phyloP scores from a whole-genome alignment of 192 early-diverging fungal species.

The Coemansia sp. region DNA sequence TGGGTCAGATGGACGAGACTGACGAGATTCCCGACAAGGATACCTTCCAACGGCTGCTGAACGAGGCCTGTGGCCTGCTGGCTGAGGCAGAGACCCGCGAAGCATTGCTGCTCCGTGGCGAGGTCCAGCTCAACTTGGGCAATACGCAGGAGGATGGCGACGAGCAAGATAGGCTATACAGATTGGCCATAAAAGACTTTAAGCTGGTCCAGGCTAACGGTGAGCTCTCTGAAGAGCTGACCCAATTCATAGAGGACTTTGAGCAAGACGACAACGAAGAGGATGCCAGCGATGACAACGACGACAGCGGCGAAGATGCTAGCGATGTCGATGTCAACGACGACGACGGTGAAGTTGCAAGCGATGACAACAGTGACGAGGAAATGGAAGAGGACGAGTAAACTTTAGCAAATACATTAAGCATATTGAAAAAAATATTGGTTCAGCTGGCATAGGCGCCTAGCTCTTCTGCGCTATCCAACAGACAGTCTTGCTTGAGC shows the following conservation, averaged over 20 bases:
- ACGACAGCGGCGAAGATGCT: background rate
- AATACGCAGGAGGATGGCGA: slow-evolving; percentile 36
- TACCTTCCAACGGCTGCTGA: slow-evolving; percentile 18
- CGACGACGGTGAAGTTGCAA: background rate
- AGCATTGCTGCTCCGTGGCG: slow-evolving; percentile 41
- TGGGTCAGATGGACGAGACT: slow-evolving; percentile 22
- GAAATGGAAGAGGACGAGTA: slow-evolving; percentile 5
- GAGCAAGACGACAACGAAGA: slow-evolving; percentile 14
- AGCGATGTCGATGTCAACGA: background rate
- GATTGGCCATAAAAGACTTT: slow-evolving; percentile 32
- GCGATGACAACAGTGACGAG: background rate
- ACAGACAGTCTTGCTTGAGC: slow-evolving; percentile 73
- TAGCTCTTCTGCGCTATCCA: slow-evolving; percentile 56
- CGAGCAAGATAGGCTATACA: slow-evolving; percentile 39
- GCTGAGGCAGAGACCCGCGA: slow-evolving; percentile 11
- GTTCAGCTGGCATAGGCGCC: slow-evolving; percentile 50
- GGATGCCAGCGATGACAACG: background rate
- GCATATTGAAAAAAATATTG: background rate
- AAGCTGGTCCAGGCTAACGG: slow-evolving; percentile 25
- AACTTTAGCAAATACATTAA: background rate
- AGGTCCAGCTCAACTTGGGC: slow-evolving; percentile 49
- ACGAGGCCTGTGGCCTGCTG: slow-evolving; percentile 19
- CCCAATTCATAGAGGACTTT: slow-evolving; percentile 52
- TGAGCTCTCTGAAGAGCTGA: slow-evolving; percentile 47
- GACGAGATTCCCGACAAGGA: slow-evolving; percentile 11